Conservation (phyloP, 768 basidiomycete genomes). For the Pholiota molesta region DNA sequence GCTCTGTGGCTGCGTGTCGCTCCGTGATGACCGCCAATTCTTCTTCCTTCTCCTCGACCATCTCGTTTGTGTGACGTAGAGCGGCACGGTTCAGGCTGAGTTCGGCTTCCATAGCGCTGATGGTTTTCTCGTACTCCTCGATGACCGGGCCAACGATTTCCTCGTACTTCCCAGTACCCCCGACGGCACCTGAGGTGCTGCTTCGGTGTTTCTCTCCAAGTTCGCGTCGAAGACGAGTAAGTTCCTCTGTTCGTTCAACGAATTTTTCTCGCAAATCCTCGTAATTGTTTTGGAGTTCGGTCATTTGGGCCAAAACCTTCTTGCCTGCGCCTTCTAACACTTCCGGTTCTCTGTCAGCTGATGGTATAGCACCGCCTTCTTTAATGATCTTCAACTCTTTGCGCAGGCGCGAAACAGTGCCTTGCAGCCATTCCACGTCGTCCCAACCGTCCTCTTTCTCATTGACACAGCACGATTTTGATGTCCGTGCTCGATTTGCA, state of each 20-base stretch:
- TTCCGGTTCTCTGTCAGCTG: slow-evolving; percentile 38
- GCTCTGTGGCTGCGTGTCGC: slow-evolving; percentile 76
- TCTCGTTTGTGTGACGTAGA: slow-evolving; percentile 86
- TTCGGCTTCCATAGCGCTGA: slow-evolving; percentile 92
- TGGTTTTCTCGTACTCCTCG: slow-evolving; percentile 98
- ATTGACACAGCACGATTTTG: slow-evolving; percentile 93
- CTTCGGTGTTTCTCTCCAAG: slow-evolving; percentile 73
- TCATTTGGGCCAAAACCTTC: slow-evolving; percentile 79
- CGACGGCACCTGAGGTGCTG: slow-evolving; percentile 60
- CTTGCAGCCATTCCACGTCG: slow-evolving; percentile 95
- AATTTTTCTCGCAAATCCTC: slow-evolving; percentile 83
- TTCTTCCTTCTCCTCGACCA: slow-evolving; percentile 90
- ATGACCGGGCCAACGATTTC: slow-evolving; percentile 97
- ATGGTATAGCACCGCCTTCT: slow-evolving; percentile 51
- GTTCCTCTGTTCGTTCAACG: slow-evolving; percentile 87
- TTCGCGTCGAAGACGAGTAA: slow-evolving; percentile 78
- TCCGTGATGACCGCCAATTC: slow-evolving; percentile 68
- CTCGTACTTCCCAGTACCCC: slow-evolving; percentile 79
- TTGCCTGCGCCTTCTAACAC: slow-evolving; percentile 66
- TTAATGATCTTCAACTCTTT: slow-evolving; percentile 86
- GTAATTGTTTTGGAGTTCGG: slow-evolving; percentile 84
- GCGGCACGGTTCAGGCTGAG: slow-evolving; percentile 86
- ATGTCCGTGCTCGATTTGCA: slow-evolving; percentile 95
- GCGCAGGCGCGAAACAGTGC: slow-evolving; percentile 79
- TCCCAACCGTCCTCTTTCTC: slow-evolving; percentile 99